These are phyloP conservation scores for Porphyrellus cyaneotinctus DNA, from an alignment of 768 basidiomycete species.

Conservation along the genomic window DNA sequence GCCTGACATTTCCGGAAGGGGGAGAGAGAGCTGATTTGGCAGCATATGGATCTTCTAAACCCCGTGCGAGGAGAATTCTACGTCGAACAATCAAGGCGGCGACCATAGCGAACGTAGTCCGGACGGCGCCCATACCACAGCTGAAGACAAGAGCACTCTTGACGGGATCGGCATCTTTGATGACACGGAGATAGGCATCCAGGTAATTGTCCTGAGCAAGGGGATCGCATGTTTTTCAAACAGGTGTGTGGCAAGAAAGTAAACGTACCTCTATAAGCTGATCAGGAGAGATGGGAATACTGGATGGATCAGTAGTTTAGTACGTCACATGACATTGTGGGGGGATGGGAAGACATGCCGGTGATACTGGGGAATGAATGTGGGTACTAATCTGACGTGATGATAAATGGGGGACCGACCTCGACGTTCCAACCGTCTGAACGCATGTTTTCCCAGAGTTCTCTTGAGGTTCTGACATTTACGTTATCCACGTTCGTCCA, in stretches of 20 bases:
- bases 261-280: slow-evolving; percentile 76
- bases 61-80: slow-evolving; percentile 60
- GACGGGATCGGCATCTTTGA: slow-evolving; percentile 74
- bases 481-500: slow-evolving; percentile 87
- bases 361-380: slow-evolving; percentile 53
- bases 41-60: slow-evolving; percentile 76
- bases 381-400: slow-evolving; percentile 8
- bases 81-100: slow-evolving; percentile 84
- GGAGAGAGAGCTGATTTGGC: slow-evolving; percentile 28
- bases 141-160: slow-evolving; percentile 86
- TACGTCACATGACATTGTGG: not conserved
- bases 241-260: not conserved
- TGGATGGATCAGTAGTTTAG: slow-evolving; percentile 29
- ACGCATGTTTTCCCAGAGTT: slow-evolving; percentile 80
- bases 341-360: slow-evolving; percentile 44
- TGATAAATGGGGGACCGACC: slow-evolving; percentile 33
- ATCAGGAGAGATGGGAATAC: slow-evolving; percentile 93
- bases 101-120: slow-evolving; percentile 97
- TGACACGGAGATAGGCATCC: slow-evolving; percentile 84
- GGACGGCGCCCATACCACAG: slow-evolving; percentile 95
- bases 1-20: slow-evolving; percentile 9
- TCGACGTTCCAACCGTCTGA: slow-evolving; percentile 89
- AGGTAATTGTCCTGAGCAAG: slow-evolving; percentile 79
- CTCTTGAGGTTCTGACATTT: slow-evolving; percentile 83
- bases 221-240: not conserved